Evolutionary conservation across 1,139 yeast genomes (phyloP), one percentile per base, ranked within the genome.

Genomic region (Debaryomyces udenii): DNA sequence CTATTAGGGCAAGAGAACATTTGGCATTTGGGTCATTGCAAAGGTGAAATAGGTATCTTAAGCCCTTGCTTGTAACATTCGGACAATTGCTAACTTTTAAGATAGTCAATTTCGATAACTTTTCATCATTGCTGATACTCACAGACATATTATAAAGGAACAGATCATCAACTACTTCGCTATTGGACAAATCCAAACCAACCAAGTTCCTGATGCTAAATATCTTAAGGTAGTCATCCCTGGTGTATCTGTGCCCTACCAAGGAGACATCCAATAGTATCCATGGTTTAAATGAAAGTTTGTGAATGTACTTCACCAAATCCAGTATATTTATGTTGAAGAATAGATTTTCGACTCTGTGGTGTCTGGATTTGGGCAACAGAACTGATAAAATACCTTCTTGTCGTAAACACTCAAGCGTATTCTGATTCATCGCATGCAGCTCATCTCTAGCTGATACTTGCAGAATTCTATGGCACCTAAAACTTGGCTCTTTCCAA

Each of bases 321-420:
- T 64, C 62, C 9, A 42, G 23, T 2, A 68, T 40, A 15, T 48
- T 39, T 2, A 62, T 49, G 40, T 70, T 70, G 14, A 54, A 48
- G 45, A 66, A 68, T 3, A 72, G 26, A 36, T 64, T 68, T 35
- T 70, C 77, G 14, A 71, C 38, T 29, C 78, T 49, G 50, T 68
- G 68, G 20, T 38, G 47, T 31, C 38, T 37, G 42, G 54, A 29
- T 36, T 45, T 40, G 2, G 55, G 55, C n/a, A 49, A 42, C 9
- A 43, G 35, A 11, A 27, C 33, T 10, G 40, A 27, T 20, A 40
- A 31, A 44, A 17, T 43, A 39, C 17, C 27, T 33, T 35, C 44
- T 32, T n/a, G 31, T 10, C 18, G 22, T n/a, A n/a, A n/a, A n/a
- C 22, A 20, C 22, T 20, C 5, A 20, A 7, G 7, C 7, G 22